These are phyloP conservation scores for Hypoxylon rickii DNA, from an alignment of 495 filamentous ascomycete genomes.

Conservation along the genomic window DNA sequence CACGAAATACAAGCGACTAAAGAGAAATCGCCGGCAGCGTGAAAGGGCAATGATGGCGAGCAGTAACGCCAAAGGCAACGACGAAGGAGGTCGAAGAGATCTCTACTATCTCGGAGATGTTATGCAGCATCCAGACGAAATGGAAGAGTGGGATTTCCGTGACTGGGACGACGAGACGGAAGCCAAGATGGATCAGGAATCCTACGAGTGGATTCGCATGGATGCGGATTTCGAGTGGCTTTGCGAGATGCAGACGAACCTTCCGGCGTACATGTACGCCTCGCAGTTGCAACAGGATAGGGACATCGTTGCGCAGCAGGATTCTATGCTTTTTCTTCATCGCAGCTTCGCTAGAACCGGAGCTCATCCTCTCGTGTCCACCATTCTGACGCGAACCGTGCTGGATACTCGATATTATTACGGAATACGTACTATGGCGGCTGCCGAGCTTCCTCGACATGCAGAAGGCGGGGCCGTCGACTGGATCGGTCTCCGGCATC, in stretches of 20 bases:
- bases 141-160: slow-evolving; percentile 76
- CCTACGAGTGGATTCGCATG: slow-evolving; percentile 97
- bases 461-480: slow-evolving; percentile 59
- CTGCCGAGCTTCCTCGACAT: slow-evolving; percentile 72
- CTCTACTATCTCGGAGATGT: slow-evolving; percentile 95
- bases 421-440: slow-evolving; percentile 84
- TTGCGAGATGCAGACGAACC: slow-evolving; percentile 70
- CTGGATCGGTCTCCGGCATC: slow-evolving; percentile 82
- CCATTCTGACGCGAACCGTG: slow-evolving; percentile 82
- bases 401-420: slow-evolving; percentile 94
- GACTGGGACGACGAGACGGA: slow-evolving; percentile 91
- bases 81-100: slow-evolving; percentile 83
- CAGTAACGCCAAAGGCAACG: slow-evolving; percentile 57
- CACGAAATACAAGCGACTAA: slow-evolving; percentile 97
- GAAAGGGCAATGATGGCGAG: slow-evolving; percentile 70
- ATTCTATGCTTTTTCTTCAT: slow-evolving; percentile 59
- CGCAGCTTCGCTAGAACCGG: slow-evolving; percentile 35
- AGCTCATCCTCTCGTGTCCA: slow-evolving; percentile 77
- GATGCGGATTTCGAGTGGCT: slow-evolving; percentile 99
- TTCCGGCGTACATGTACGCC: slow-evolving; percentile 95
- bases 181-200: slow-evolving; percentile 88
- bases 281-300: slow-evolving; percentile 97
- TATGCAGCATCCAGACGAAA: slow-evolving; percentile 78
- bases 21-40: slow-evolving; percentile 85
- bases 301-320: slow-evolving; percentile 93